phyloP scores from a whole-genome alignment of 345 rosid species.

The Excoecaria agallocha region DNA sequence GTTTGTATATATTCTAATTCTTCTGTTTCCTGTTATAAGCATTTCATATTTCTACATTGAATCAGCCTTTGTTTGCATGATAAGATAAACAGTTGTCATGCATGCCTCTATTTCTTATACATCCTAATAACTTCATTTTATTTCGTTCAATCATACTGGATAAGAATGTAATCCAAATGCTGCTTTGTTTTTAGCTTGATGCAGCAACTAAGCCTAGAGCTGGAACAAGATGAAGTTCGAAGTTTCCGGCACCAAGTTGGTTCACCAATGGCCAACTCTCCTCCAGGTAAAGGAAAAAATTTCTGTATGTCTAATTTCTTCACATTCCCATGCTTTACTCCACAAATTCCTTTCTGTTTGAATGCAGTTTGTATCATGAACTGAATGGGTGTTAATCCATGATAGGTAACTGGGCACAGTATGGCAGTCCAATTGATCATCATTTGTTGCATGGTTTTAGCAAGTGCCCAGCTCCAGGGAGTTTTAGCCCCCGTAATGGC shows the following conservation, averaged over 20 bases:
- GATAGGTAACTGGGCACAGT: constrained; percentile 56
- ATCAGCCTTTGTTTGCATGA: background rate
- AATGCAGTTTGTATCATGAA: constrained; percentile 7
- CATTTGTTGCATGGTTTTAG: constrained; percentile 42
- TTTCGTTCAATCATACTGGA: background rate
- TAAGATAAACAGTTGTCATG: background rate
- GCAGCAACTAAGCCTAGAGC: constrained; percentile 56
- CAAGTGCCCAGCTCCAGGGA: constrained; percentile 41
- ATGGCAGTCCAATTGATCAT: constrained; percentile 54
- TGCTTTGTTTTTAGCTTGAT: constrained; percentile 44
- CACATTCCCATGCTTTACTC: constrained; percentile 20
- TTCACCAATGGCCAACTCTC: constrained; percentile 57
- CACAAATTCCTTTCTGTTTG: background rate
- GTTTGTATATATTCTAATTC: background rate
- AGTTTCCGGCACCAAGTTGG: constrained; percentile 45
- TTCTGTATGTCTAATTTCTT: background rate
- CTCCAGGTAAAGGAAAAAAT: constrained; percentile 33
- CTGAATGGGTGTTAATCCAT: constrained; percentile 14
- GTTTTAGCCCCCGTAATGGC: constrained; percentile 45
- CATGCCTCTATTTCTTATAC: background rate
- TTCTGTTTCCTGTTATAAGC: background rate
- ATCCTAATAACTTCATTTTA: background rate
- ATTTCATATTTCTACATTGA: background rate
- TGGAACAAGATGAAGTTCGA: constrained; percentile 60
- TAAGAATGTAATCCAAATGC: background rate